These are phyloP conservation scores for Phytophthora kernoviae DNA, from an alignment of 352 stramenopile species.

Conservation along the genomic window DNA sequence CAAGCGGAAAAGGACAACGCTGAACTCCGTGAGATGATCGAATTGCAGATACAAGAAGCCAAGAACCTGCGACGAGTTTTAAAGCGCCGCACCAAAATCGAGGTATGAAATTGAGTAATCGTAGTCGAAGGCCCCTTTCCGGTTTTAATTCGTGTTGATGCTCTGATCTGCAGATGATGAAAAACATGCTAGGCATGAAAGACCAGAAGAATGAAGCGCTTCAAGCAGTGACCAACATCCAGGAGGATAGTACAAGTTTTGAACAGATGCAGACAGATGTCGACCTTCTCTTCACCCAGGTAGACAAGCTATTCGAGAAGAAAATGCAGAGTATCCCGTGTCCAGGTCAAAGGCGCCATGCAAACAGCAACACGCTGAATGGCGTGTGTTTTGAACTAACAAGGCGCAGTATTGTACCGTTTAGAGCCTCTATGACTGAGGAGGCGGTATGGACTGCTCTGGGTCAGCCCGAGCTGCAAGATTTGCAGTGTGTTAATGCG, in stretches of 20 bases:
- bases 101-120: neutral
- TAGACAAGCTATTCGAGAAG: slow-evolving; percentile 1
- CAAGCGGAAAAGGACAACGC: slow-evolving; percentile 10
- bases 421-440: neutral
- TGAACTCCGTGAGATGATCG: slow-evolving; percentile 14
- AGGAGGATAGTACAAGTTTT: neutral
- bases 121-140: neutral
- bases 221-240: no score
- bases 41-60: slow-evolving; percentile 9
- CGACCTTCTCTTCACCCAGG: neutral
- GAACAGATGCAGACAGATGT: neutral
- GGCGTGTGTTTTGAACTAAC: slow-evolving; percentile 4
- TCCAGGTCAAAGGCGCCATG: neutral
- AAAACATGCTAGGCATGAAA: slow-evolving; percentile 1
- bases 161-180: neutral
- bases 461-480: slow-evolving; percentile 2
- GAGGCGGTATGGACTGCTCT: slow-evolving; percentile 10
- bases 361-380: neutral
- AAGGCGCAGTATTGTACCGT: neutral
- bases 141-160: neutral
- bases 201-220: neutral
- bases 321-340: slow-evolving; percentile 5
- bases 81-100: slow-evolving; percentile 9
- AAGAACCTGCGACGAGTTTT: slow-evolving; percentile 9
- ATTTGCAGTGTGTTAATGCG: neutral